phyloP scores from a whole-genome alignment of 179 eudicot genomes.

The Heliamphora ciliata region DNA sequence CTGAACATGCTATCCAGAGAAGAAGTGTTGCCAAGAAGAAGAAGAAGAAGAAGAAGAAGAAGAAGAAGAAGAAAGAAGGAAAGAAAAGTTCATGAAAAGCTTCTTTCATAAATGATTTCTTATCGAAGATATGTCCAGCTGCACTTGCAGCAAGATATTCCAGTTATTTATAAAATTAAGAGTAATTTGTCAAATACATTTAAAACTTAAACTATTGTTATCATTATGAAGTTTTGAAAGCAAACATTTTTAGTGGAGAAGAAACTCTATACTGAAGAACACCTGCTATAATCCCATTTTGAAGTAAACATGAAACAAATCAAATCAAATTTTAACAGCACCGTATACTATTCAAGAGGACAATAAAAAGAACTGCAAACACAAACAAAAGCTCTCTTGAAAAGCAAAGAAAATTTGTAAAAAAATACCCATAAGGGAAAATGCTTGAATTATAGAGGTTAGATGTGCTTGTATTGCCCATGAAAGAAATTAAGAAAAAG shows the following conservation, averaged over 20 bases:
- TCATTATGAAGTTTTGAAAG: neutral
- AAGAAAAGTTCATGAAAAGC: neutral
- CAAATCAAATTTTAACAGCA: neutral
- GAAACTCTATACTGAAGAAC: neutral
- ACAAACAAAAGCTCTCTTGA: constrained; percentile 3
- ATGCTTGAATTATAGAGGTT: neutral
- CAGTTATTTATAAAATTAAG: neutral
- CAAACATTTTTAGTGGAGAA: neutral
- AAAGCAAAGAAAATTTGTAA: neutral
- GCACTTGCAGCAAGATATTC: neutral
- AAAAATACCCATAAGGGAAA: neutral
- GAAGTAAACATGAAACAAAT: neutral
- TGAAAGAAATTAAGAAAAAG: no score
- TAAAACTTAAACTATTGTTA: neutral
- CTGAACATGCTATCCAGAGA: neutral
- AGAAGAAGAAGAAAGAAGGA: neutral
- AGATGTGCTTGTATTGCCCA: neutral
- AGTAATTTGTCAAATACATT: neutral
- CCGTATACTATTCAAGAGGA: neutral
- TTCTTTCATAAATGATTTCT: neutral
- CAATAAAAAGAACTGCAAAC: neutral
- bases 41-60: neutral
- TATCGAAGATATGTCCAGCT: neutral
- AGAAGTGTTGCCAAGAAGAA: neutral
- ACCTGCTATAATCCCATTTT: neutral